Conservation (phyloP, 306 rosid genomes). For the Trifolium fragiferum region DNA sequence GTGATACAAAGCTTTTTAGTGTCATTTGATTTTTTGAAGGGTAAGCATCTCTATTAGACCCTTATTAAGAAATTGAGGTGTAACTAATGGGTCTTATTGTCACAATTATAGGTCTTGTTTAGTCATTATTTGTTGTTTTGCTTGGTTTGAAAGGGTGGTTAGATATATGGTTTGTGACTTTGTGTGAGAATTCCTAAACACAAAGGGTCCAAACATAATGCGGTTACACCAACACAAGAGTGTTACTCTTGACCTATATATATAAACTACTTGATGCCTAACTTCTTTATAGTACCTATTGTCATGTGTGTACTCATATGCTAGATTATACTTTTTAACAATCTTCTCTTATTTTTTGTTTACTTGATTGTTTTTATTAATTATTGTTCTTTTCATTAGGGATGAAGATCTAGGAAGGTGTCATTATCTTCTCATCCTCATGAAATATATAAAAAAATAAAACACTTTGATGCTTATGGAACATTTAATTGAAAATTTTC, state of each 20-base stretch:
- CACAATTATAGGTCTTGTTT: conserved; percentile 33
- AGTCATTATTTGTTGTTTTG: conserved; percentile 50
- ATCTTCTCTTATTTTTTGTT: background rate
- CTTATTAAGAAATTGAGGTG: conserved; percentile 48
- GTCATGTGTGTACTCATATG: conserved; percentile 9
- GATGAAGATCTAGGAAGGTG: no score
- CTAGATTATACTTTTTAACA: conserved; percentile 8
- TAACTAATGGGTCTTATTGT: conserved; percentile 37
- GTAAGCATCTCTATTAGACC: conserved; percentile 36
- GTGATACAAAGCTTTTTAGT: conserved; percentile 53
- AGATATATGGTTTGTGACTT: conserved; percentile 47
- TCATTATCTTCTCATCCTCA: no score
- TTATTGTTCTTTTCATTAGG: background rate
- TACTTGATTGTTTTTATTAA: background rate
- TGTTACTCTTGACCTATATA: conserved; percentile 73
- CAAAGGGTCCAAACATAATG: conserved; percentile 48
- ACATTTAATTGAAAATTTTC: background rate
- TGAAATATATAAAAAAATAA: no score
- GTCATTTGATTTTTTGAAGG: conserved; percentile 50
- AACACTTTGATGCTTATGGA: background rate
- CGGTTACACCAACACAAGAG: conserved; percentile 81
- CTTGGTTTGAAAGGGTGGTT: conserved; percentile 66
- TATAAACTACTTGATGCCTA: conserved; percentile 27
- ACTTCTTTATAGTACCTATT: conserved; percentile 12
- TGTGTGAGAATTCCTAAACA: conserved; percentile 46